Base-by-base conservation (phyloP, 2,329 filamentous ascomycete genomes). In the Bipolaris bicolor region DNA sequence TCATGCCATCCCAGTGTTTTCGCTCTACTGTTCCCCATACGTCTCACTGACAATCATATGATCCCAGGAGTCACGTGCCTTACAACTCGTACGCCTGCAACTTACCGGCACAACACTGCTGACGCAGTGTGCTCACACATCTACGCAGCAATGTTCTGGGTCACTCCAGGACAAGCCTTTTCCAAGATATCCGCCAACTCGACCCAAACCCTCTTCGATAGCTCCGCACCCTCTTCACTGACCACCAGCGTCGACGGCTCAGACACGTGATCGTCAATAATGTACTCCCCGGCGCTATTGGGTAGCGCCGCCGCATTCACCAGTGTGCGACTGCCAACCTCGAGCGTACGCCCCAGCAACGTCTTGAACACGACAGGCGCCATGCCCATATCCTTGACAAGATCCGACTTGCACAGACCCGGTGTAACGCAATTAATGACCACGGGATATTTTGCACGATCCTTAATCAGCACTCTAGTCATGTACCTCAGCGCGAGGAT, bases 271-370 rank as follows among this genome's bases (percentile, higher is more conserved):
- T 65, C 69, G 39, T 78, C 64, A n/a, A 63, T 68, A 22, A 78
- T 52, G 45, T 77, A 79, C 56, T 73, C 62, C 0, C 77, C 77
- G 5, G 61, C 72, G 47, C 73, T 69, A 3, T 51, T 37, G 0
- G 73, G 73, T 20, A 52, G 58, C 26, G 66, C 46, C 6, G 68
- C 75, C 1, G 70, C 76, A 56, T 74, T 61, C 1, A 79, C 75
- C 20, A 79, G 58, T 1, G 71, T 77, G n/a, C 77, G 58, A 5
- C 64, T 65, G 0, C 78, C 78, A 7, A 75, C 74, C 56, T 78
- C 77, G 0, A 71, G 72, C 5, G 68, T 73, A 4, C 77, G 61
- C 3, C 68, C 75, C n/a, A 71, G 52, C 10, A 64, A 18, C 13
- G 51, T 18, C 49, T 61, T 60, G 20, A 67, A 37, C 7, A 63